phyloP scores from a whole-genome alignment of 2,329 filamentous ascomycete species.

The Colletotrichum gloeosporioides region DNA sequence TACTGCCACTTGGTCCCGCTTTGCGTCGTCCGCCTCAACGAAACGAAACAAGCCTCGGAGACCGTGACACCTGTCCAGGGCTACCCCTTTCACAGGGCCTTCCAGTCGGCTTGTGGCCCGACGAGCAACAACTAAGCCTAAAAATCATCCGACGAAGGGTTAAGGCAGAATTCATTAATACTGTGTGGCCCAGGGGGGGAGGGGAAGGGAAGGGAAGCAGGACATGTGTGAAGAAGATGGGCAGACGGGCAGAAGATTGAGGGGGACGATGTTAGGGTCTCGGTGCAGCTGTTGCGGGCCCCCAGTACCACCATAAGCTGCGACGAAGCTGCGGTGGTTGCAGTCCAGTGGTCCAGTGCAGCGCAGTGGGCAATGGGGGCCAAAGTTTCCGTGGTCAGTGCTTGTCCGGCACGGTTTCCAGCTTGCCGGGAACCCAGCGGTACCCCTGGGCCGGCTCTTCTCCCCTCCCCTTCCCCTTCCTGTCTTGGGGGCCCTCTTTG shows the following conservation, averaged over 20 bases:
- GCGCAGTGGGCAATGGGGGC: not conserved
- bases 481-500: not conserved
- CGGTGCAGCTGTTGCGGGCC: not conserved
- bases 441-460: not conserved
- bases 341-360: not conserved
- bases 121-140: constrained; percentile 8
- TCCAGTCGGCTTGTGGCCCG: constrained; percentile 13
- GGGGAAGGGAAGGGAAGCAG: not conserved
- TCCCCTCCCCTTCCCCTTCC: not conserved
- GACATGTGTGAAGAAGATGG: not conserved
- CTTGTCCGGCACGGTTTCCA: constrained; percentile 14
- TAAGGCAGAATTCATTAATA: not conserved
- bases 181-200: not conserved
- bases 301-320: not conserved
- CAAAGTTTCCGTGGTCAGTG: constrained; percentile 17
- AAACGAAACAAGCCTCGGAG: constrained; percentile 23
- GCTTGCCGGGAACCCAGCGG: constrained; percentile 9
- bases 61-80: constrained; percentile 20
- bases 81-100: constrained; percentile 3
- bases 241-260: not conserved
- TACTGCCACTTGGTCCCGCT: constrained; percentile 11
- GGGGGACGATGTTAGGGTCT: not conserved
- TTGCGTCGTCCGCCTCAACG: constrained; percentile 21
- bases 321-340: not conserved
- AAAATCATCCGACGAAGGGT: constrained; percentile 11